Conservation (phyloP, 306 rosid genomes). For the Lathyrus oleraceus region DNA sequence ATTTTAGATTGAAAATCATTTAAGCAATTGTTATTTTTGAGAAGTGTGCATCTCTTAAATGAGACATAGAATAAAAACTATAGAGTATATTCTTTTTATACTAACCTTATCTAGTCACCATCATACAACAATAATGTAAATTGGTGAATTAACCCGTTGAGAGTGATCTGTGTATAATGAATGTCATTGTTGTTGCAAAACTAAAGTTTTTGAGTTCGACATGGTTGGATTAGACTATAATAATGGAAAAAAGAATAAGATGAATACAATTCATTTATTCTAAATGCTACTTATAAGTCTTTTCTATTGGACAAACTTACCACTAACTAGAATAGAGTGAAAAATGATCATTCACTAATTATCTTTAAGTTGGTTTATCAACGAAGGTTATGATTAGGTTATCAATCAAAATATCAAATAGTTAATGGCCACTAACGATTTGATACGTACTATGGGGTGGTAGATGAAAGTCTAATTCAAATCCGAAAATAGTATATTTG, state of each 20-base stretch:
- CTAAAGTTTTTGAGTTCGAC: slow-evolving; percentile 19
- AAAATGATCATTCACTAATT: background rate
- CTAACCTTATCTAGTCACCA: slow-evolving; percentile 31
- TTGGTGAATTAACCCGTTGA: slow-evolving; percentile 10
- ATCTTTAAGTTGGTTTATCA: slow-evolving; percentile 35
- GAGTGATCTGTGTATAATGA: slow-evolving; percentile 32
- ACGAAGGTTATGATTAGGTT: slow-evolving; percentile 57
- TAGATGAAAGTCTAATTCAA: slow-evolving; percentile 36
- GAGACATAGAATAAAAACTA: background rate
- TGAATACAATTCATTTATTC: background rate
- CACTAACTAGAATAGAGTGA: slow-evolving; percentile 11
- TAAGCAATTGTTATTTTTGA: too few relatives aligned
- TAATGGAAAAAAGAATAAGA: slow-evolving; percentile 22
- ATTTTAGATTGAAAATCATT: too few relatives aligned
- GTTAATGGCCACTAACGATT: slow-evolving; percentile 53
- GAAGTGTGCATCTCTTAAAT: too few relatives aligned
- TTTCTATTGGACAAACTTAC: slow-evolving; percentile 23
- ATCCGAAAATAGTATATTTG: slow-evolving; percentile 16
- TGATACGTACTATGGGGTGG: slow-evolving; percentile 40
- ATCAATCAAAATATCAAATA: slow-evolving; percentile 43
- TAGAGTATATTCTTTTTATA: slow-evolving; percentile 31
- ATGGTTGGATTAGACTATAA: slow-evolving; percentile 36
- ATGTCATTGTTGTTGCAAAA: slow-evolving; percentile 22
- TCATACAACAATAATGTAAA: slow-evolving; percentile 41
- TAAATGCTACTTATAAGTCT: background rate